A percentile compares a stretch with the other conserved stretches of the same genome.
These are phyloP conservation scores for Carex myosuroides DNA, from an alignment of 176 grass and related monocot genomes.

Conservation along the genomic window DNA sequence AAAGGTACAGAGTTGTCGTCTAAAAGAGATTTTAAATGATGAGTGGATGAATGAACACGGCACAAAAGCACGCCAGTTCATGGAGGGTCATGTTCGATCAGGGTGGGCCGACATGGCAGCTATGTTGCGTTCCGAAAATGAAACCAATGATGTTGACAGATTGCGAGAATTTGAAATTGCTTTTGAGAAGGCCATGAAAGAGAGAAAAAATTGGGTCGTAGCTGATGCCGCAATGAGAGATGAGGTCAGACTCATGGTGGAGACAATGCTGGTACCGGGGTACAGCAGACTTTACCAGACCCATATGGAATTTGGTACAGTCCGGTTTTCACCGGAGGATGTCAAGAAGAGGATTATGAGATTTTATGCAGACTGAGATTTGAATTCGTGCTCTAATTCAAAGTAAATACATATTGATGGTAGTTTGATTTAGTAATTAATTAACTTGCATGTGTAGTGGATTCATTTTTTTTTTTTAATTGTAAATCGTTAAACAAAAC, in stretches of 20 bases:
- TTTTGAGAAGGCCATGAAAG: not conserved
- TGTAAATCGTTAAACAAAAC: too few species aligned
- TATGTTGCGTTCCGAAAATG: not conserved
- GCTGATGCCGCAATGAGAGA: conserved; percentile 31
- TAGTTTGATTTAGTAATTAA: too few species aligned
- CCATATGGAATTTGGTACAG: too few species aligned
- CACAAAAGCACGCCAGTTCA: conserved; percentile 32
- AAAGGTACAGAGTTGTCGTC: conserved; percentile 38
- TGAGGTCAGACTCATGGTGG: conserved; percentile 24
- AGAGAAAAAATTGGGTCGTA: conserved; percentile 47
- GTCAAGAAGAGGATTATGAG: conserved; percentile 2
- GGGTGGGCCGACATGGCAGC: conserved; percentile 31
- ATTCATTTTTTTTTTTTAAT: too few species aligned
- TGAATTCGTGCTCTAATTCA: not conserved
- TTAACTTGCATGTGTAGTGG: too few species aligned
- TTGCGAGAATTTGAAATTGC: conserved; percentile 3
- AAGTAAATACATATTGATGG: too few species aligned
- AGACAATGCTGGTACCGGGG: conserved; percentile 33
- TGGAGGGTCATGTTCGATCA: conserved; percentile 30
- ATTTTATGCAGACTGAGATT: not conserved
- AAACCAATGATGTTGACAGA: conserved; percentile 21
- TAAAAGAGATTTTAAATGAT: conserved; percentile 28
- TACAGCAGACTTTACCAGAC: conserved; percentile 41
- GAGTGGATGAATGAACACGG: conserved; percentile 37
- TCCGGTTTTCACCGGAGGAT: conserved; percentile 29